Base-by-base conservation (phyloP, 345 rosid species). In the Acer negundo region DNA sequence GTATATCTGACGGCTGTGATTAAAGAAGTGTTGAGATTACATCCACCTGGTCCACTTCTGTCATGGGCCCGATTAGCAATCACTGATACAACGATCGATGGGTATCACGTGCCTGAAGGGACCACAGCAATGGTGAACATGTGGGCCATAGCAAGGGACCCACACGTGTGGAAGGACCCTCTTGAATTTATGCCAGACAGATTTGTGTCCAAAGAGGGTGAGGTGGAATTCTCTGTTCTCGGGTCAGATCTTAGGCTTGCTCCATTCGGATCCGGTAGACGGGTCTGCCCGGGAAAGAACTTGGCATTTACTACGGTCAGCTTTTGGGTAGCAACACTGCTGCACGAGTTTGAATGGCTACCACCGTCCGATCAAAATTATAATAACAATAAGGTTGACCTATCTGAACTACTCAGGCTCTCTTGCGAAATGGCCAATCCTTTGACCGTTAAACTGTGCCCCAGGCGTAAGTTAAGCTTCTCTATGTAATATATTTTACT, bases 71-170 rank as follows among this genome's bases (percentile, higher is more conserved):
- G 98, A 6, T 81, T 92, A 46, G 91, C 98, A 77, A 90, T 86
- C 80, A 82, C 91, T 3, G 94, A 92, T 82, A 86, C 97, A 66
- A 81, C 81, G n/a, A 80, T 91, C 24, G 97, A 89, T 73, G 97
- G 97, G 64, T 76, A 87, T 84, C 83, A 83, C 86, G 92, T 94
- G 86, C 97, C 98, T 2, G 42, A 49, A n/a, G 94, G 98, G 80
- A 94, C 98, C 82, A 94, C 96, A 0, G 96, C 97, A 2, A 92
- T 92, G 96, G 97, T 94, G 70, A 94, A 94, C 82, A 94, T 94
- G 98, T 94, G 98, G 98, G 98, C 98, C 85, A 91, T 94, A 23
- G 76, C 89, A 4, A 80, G 94, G 86, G 98, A 94, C 86, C 92
- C 91, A 15, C 75, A 85, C 3, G 85, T 83, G 67, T 94, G 98